Conservation (phyloP, 805 yeast genomes). For the Lachancea nothofagi region DNA sequence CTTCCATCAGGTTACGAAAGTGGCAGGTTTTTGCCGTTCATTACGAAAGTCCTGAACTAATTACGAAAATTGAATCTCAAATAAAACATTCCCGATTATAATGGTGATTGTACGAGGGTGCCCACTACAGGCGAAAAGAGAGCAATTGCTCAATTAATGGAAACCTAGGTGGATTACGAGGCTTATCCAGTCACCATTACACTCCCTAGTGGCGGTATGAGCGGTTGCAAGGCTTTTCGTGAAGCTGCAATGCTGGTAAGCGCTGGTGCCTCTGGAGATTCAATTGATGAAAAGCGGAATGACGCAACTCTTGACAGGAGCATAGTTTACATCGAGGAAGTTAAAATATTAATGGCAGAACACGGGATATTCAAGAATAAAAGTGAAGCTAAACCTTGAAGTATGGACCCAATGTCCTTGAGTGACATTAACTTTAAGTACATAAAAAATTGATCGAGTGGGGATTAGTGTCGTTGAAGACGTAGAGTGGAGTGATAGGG, state of each 20-base stretch:
- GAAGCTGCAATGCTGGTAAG: not conserved
- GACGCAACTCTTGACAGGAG: not conserved
- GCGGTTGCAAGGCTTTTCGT: not conserved
- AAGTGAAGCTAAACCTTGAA: too few species aligned
- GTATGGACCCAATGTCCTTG: too few species aligned
- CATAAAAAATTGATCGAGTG: too few species aligned
- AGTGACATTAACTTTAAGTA: too few species aligned
- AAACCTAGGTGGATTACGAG: not conserved
- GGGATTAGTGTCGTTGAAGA: too few species aligned
- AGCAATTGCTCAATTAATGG: not conserved
- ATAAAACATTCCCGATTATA: not conserved
- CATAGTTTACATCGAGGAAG: not conserved
- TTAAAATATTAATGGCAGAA: not conserved
- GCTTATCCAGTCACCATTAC: not conserved
- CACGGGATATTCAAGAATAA: not conserved
- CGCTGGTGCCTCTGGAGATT: not conserved
- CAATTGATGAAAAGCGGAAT: not conserved
- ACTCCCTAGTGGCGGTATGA: not conserved
- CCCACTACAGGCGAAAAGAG: not conserved
- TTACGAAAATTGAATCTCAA: not conserved
- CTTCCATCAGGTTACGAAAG: not conserved
- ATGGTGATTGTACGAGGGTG: not conserved
- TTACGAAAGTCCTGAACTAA: not conserved
- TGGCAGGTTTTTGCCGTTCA: conserved; percentile 1
- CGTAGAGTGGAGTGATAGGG: too few species aligned